Evolutionary conservation across 2,329 filamentous ascomycete genomes (phyloP).

Genomic region (Trichoderma cornu-damae): DNA sequence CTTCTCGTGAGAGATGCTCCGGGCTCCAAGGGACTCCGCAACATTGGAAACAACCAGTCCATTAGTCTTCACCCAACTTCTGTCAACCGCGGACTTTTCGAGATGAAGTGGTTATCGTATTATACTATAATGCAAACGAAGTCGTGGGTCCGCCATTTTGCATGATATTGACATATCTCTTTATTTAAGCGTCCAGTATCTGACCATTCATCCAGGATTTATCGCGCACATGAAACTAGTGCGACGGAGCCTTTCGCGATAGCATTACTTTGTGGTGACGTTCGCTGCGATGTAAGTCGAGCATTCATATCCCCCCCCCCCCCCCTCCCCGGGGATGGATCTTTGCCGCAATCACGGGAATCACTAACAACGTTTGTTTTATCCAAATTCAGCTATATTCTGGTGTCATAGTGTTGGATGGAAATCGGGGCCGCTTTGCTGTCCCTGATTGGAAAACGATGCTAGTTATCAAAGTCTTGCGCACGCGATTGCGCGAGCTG

Average conservation of each 20-base stretch:
- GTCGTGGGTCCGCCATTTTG: conserved; percentile 48
- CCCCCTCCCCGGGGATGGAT: too few species aligned
- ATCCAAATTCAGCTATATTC: conserved; percentile 63
- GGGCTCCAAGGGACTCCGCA: conserved; percentile 72
- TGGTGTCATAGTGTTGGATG: conserved; percentile 80
- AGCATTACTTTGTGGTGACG: conserved; percentile 79
- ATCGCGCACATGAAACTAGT: conserved; percentile 87
- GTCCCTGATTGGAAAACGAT: conserved; percentile 85
- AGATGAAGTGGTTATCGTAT: conserved; percentile 80
- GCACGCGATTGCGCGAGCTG: conserved; percentile 68
- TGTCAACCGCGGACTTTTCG: conserved; percentile 69
- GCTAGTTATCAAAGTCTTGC: conserved; percentile 79
- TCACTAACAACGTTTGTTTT: not conserved
- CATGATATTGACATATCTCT: not conserved
- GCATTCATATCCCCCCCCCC: not conserved
- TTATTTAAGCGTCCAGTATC: not conserved
- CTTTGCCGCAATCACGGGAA: not conserved
- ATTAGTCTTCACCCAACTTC: conserved; percentile 84
- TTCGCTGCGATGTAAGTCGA: conserved; percentile 68
- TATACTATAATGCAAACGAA: conserved; percentile 97
- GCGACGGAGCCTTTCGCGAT: conserved; percentile 77
- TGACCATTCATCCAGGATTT: conserved; percentile 48
- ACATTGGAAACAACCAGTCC: conserved; percentile 86
- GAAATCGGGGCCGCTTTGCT: conserved; percentile 78
- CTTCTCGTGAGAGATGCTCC: conserved; percentile 71